These are phyloP conservation scores for Colletotrichum gloeosporioides DNA, from an alignment of 2,329 filamentous ascomycete species.

Conservation along the genomic window DNA sequence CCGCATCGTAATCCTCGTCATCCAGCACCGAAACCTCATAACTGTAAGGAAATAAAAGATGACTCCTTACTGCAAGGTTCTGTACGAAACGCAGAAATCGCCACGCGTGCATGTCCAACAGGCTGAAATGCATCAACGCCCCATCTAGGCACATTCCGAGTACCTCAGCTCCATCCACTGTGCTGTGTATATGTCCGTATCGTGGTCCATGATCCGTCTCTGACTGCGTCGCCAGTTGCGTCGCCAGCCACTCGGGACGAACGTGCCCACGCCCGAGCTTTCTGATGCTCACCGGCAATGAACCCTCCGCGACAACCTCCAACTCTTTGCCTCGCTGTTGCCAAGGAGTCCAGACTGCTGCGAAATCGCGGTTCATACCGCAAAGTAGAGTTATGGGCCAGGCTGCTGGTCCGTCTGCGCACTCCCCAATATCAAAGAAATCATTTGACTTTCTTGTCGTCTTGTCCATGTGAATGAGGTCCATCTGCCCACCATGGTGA, in stretches of 20 bases:
- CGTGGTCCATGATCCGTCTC: constrained; percentile 32
- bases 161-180: constrained; percentile 53
- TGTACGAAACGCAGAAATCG: constrained; percentile 76
- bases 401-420: constrained; percentile 27
- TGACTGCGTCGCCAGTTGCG: not conserved
- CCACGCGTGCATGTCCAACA: constrained; percentile 69
- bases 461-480: constrained; percentile 50
- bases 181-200: constrained; percentile 49
- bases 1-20: constrained; percentile 30
- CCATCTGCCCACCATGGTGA: constrained; percentile 38
- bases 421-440: constrained; percentile 49
- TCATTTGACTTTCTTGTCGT: constrained; percentile 48
- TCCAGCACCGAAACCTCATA: constrained; percentile 30
- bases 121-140: constrained; percentile 70
- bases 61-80: constrained; percentile 62
- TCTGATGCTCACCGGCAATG: constrained; percentile 61
- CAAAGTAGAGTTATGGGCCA: constrained; percentile 53
- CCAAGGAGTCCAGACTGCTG: constrained; percentile 57
- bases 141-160: constrained; percentile 75
- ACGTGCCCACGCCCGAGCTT: constrained; percentile 59
- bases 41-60: constrained; percentile 54
- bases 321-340: constrained; percentile 45
- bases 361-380: constrained; percentile 50
- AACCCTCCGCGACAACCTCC: constrained; percentile 58
- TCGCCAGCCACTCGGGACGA: constrained; percentile 55